phyloP scores from a whole-genome alignment of 495 filamentous ascomycete species.

The Daldinia loculata region DNA sequence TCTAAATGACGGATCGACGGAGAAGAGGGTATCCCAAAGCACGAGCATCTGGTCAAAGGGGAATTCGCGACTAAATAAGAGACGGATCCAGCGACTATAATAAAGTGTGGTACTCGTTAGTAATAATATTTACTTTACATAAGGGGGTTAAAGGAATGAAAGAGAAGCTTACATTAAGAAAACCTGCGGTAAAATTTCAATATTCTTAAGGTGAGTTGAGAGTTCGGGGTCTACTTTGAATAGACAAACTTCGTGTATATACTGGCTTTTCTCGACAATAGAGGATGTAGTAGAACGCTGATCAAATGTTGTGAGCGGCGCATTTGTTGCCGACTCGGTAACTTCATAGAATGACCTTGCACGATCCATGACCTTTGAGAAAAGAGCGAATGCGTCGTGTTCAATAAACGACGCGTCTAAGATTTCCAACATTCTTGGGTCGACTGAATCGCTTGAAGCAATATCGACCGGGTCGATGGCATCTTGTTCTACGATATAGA shows the following conservation, averaged over 20 bases:
- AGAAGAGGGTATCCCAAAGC: slow-evolving; percentile 93
- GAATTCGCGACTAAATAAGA: slow-evolving; percentile 94
- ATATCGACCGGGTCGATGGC: slow-evolving; percentile 61
- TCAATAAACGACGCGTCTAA: slow-evolving; percentile 79
- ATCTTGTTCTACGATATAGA: slow-evolving; percentile 88
- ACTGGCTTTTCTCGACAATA: slow-evolving; percentile 84
- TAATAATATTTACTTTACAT: neutral
- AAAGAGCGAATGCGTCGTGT: slow-evolving; percentile 89
- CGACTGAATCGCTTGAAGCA: slow-evolving; percentile 44
- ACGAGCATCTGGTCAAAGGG: slow-evolving; percentile 81
- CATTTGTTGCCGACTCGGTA: slow-evolving; percentile 45
- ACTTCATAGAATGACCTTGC: slow-evolving; percentile 88
- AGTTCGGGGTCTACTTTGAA: slow-evolving; percentile 81
- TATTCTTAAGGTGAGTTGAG: slow-evolving; percentile 78
- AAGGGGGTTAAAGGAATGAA: neutral
- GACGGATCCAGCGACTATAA: slow-evolving; percentile 86
- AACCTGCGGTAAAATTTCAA: slow-evolving; percentile 94
- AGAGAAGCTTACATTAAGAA: slow-evolving; percentile 81
- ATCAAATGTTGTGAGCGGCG: slow-evolving; percentile 14
- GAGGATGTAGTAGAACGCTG: slow-evolving; percentile 60
- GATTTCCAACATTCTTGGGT: slow-evolving; percentile 64
- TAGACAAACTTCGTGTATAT: slow-evolving; percentile 84
- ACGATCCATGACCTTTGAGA: slow-evolving; percentile 83
- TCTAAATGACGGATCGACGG: slow-evolving; percentile 82
- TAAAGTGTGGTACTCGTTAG: slow-evolving; percentile 24